Evolutionary conservation across 441 rosid species (phyloP).

Genomic region (Erysimum cheiri): DNA sequence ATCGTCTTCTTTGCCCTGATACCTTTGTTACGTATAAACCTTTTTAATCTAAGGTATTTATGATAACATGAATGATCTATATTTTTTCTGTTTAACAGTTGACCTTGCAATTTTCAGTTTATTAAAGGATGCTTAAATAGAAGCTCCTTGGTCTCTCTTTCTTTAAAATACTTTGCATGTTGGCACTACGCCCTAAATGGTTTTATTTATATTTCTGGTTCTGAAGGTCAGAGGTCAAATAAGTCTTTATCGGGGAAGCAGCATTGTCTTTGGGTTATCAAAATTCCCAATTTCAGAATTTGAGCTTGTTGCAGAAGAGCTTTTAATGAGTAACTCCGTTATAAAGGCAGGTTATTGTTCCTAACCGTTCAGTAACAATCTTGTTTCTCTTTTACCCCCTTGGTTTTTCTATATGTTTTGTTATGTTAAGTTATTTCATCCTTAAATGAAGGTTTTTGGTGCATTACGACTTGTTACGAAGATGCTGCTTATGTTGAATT

Average conservation of each 20-base stretch:
- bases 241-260: slow-evolving; percentile 84
- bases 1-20: slow-evolving; percentile 13
- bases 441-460: slow-evolving; percentile 84
- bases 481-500: slow-evolving; percentile 98
- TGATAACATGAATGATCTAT: slow-evolving; percentile 10
- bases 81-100: neutral
- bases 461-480: slow-evolving; percentile 94
- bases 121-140: slow-evolving; percentile 13
- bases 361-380: slow-evolving; percentile 27
- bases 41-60: neutral
- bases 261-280: slow-evolving; percentile 89
- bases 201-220: slow-evolving; percentile 39
- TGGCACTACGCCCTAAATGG: slow-evolving; percentile 26
- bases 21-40: slow-evolving; percentile 14
- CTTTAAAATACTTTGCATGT: slow-evolving; percentile 24
- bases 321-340: slow-evolving; percentile 94
- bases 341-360: slow-evolving; percentile 73
- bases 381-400: slow-evolving; percentile 33
- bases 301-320: slow-evolving; percentile 99
- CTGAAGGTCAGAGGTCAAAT: slow-evolving; percentile 97
- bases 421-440: slow-evolving; percentile 14
- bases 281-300: slow-evolving; percentile 95
- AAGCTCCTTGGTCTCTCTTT: slow-evolving; percentile 28
- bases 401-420: slow-evolving; percentile 26
- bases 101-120: slow-evolving; percentile 2